Evolutionary conservation across 345 rosid genomes (phyloP), one percentile per base, ranked within the genome.

Genomic region (Gossypium anomalum): DNA sequence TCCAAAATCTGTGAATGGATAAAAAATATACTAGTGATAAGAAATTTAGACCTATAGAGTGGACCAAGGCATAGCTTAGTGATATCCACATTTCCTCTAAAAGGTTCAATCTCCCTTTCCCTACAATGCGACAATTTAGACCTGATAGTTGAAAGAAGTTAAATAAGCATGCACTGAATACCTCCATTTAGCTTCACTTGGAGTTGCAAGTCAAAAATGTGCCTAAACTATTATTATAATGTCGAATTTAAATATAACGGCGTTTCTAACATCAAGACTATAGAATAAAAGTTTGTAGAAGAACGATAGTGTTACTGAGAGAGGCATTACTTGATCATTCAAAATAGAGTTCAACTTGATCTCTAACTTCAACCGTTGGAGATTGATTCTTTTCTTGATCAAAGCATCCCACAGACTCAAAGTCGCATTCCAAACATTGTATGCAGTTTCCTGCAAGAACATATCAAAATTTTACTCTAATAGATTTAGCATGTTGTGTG

Each of bases 331-430:
- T 78, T 96, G 99, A 70, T 80, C 74, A 75, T 81, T 86, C 79
- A 96, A 74, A 79, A 93, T 75, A n/a, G 87, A 78, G 80, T 80
- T 87, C 77, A 96, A 87, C 87, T 89, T 92, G 62, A 93, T 86
- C 86, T 89, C 92, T 80, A 87, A 86, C 81, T 80, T 85, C 80
- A 87, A 82, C 85, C 82, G 90, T 76, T 90, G 93, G 61, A 96
- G 85, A 80, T 78, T 77, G 77, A 85, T 86, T 80, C 88, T 87
- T 83, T 92, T 91, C 78, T 82, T 81, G 61, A 82, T 83, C 66
- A 96, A 89, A 62, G 88, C 85, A 78, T 88, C 92, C 86, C 92
- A 84, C 74, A 93, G 84, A 61, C 77, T 81, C 80, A 83, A 80
- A 61, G 88, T 90, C 29, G 84, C 75, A 11, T 79, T 82, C 98